phyloP scores from a whole-genome alignment of 2,329 filamentous ascomycete genomes.

The Fusarium siculi region DNA sequence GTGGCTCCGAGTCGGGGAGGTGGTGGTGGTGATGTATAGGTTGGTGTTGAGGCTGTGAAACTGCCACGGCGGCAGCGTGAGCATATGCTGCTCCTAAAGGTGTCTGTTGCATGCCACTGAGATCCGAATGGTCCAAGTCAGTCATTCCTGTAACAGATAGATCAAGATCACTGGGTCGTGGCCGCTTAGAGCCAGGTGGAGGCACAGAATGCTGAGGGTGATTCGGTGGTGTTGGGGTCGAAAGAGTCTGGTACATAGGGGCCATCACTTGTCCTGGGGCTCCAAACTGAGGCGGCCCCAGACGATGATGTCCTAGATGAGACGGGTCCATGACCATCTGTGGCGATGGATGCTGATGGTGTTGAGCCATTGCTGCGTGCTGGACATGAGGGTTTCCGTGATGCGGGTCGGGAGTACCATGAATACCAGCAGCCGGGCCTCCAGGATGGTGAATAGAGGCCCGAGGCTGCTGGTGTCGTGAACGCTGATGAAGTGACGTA shows the following conservation, averaged over 20 bases:
- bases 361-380: slow-evolving; percentile 53
- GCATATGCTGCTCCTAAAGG: slow-evolving; percentile 64
- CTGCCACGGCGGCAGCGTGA: slow-evolving; percentile 53
- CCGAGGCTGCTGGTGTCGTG: slow-evolving; percentile 55
- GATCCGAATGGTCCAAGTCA: slow-evolving; percentile 64
- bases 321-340: slow-evolving; percentile 67
- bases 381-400: slow-evolving; percentile 49
- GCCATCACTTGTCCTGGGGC: slow-evolving; percentile 59
- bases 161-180: slow-evolving; percentile 69
- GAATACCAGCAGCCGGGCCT: slow-evolving; percentile 54
- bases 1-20: slow-evolving; percentile 77
- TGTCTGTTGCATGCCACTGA: slow-evolving; percentile 65
- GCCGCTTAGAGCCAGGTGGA: slow-evolving; percentile 59
- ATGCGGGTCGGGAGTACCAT: slow-evolving; percentile 55
- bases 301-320: slow-evolving; percentile 63
- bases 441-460: slow-evolving; percentile 61
- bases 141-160: slow-evolving; percentile 62
- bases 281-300: slow-evolving; percentile 65
- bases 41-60: slow-evolving; percentile 51
- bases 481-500: slow-evolving; percentile 51
- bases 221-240: slow-evolving; percentile 52
- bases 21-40: slow-evolving; percentile 84
- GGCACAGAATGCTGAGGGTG: slow-evolving; percentile 45
- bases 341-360: slow-evolving; percentile 61
- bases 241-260: slow-evolving; percentile 63